Evolutionary conservation across 768 basidiomycete species (phyloP).

Genomic region (Dictyophora rubrovolvata): DNA sequence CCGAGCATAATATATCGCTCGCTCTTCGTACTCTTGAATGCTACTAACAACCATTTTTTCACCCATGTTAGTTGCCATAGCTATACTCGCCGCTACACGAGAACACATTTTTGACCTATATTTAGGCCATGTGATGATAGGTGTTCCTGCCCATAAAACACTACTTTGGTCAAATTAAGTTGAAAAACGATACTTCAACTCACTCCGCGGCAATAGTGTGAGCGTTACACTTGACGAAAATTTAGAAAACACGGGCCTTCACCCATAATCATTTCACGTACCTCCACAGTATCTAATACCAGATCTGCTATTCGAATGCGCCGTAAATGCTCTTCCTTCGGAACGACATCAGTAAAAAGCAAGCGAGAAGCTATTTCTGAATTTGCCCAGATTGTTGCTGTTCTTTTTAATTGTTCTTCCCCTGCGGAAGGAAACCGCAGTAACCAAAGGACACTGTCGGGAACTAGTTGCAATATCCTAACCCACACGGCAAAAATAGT

Average conservation of each 20-base stretch:
- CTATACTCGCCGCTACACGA: slow-evolving; percentile 40
- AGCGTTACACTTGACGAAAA: slow-evolving; percentile 34
- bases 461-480: slow-evolving; percentile 32
- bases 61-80: slow-evolving; percentile 37
- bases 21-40: slow-evolving; percentile 34
- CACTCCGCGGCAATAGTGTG: slow-evolving; percentile 43
- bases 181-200: slow-evolving; percentile 12
- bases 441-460: slow-evolving; percentile 41
- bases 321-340: slow-evolving; percentile 35
- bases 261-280: slow-evolving; percentile 16
- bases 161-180: slow-evolving; percentile 17
- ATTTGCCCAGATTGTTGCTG: slow-evolving; percentile 35
- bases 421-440: slow-evolving; percentile 40
- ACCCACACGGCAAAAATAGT: slow-evolving; percentile 39
- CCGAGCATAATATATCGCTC: slow-evolving; percentile 32
- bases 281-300: slow-evolving; percentile 44
- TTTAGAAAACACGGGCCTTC: background rate
- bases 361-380: slow-evolving; percentile 35
- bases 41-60: slow-evolving; percentile 35
- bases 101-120: slow-evolving; percentile 41
- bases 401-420: slow-evolving; percentile 33
- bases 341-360: slow-evolving; percentile 38
- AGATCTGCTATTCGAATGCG: slow-evolving; percentile 39
- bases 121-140: slow-evolving; percentile 37
- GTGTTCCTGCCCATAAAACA: slow-evolving; percentile 43